Conservation (phyloP, 2,329 filamentous ascomycete species). For the Catunica adiposa region DNA sequence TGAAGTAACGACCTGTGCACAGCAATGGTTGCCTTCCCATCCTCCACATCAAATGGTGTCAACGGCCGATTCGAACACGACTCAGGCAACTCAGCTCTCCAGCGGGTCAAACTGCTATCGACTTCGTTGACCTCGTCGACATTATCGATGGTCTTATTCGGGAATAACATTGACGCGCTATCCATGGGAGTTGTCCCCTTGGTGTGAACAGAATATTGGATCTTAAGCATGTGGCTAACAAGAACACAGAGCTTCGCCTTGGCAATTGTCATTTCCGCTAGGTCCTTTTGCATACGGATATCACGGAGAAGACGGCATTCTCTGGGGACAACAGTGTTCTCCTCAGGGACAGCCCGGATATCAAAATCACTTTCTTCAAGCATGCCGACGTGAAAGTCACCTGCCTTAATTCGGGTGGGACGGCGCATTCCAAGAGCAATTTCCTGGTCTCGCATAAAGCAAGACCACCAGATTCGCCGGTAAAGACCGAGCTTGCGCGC, state of each 20-base stretch:
- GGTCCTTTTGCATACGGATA: conserved; percentile 53
- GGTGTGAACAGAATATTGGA: conserved; percentile 83
- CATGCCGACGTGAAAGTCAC: conserved; percentile 90
- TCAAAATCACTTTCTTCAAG: conserved; percentile 74
- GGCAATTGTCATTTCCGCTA: conserved; percentile 79
- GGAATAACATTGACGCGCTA: conserved; percentile 74
- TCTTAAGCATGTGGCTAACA: conserved; percentile 75
- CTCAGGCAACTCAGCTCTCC: conserved; percentile 55
- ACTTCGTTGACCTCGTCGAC: conserved; percentile 63
- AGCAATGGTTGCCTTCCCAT: conserved; percentile 41
- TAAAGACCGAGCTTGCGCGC: conserved; percentile 61
- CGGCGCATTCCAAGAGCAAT: conserved; percentile 88
- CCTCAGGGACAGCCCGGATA: conserved; percentile 48
- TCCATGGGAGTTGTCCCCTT: conserved; percentile 67
- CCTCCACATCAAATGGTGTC: conserved; percentile 37
- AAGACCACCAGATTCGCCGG: conserved; percentile 97
- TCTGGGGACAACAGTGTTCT: conserved; percentile 49
- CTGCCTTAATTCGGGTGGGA: conserved; percentile 79
- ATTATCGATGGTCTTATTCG: conserved; percentile 74
- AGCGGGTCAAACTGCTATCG: conserved; percentile 61
- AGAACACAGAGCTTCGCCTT: conserved; percentile 81
- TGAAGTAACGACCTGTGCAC: conserved; percentile 76
- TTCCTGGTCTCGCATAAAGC: conserved; percentile 84
- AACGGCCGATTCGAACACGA: conserved; percentile 52
- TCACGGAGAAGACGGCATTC: conserved; percentile 59